phyloP scores from a whole-genome alignment of 2,329 filamentous ascomycete genomes.

The Mycosphaerella arachidis region DNA sequence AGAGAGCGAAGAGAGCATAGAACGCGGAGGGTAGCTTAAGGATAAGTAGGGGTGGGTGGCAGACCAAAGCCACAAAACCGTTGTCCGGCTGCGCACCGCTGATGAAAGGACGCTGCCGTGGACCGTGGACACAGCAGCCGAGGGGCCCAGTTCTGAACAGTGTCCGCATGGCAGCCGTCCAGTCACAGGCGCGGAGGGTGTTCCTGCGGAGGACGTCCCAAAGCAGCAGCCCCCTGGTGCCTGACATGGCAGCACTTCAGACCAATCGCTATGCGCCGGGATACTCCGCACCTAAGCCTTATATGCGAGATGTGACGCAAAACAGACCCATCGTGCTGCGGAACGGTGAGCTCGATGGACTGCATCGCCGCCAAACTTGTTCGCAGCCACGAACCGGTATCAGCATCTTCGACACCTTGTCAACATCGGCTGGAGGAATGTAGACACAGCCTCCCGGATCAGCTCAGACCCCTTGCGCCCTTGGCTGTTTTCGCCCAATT shows the following conservation, averaged over 20 bases:
- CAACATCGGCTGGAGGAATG: background rate
- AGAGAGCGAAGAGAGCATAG: conserved; percentile 9
- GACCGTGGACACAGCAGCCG: conserved; percentile 3
- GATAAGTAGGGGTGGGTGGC: conserved; percentile 5
- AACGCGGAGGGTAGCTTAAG: conserved; percentile 8
- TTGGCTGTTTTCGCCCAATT: background rate
- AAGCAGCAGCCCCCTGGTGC: conserved; percentile 9
- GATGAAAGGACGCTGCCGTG: background rate
- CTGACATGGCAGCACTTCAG: conserved; percentile 6
- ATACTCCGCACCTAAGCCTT: conserved; percentile 11
- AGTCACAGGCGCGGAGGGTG: conserved; percentile 10
- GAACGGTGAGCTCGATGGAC: conserved; percentile 7
- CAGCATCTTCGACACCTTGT: background rate
- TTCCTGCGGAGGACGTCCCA: conserved; percentile 4
- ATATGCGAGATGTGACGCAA: conserved; percentile 14
- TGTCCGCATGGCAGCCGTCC: conserved; percentile 4
- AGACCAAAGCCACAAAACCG: conserved; percentile 2
- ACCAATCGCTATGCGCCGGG: conserved; percentile 13
- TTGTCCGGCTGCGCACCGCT: conserved; percentile 4
- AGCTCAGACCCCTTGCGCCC: background rate
- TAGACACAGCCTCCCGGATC: background rate
- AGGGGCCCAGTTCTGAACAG: conserved; percentile 5
- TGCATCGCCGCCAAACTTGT: conserved; percentile 3
- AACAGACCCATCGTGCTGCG: conserved; percentile 8
- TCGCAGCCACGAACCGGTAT: background rate